Evolutionary conservation across 345 rosid genomes (phyloP).

Genomic region (Lagerstroemia speciosa): DNA sequence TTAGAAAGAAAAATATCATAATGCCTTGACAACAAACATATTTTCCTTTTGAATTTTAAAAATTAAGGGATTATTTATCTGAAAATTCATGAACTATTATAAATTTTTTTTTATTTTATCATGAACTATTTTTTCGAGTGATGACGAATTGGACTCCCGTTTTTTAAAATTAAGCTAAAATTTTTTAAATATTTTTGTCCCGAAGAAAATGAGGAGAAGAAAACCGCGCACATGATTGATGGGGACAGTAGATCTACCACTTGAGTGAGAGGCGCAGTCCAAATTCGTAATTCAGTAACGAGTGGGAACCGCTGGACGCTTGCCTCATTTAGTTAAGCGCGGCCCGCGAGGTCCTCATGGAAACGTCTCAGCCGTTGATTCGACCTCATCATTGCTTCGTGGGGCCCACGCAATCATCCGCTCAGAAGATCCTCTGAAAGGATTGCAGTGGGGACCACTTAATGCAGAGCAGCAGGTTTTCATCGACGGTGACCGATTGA

Average conservation of each 20-base stretch:
- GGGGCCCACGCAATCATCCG: not conserved
- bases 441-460: constrained; percentile 1
- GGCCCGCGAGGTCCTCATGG: not conserved
- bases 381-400: not conserved
- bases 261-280: not conserved
- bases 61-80: too few species aligned
- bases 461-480: not conserved
- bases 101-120: not conserved
- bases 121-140: too few species aligned
- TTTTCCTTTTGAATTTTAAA: not conserved
- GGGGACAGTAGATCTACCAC: constrained; percentile 12
- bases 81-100: too few species aligned
- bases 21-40: not conserved
- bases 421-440: not conserved
- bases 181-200: too few species aligned
- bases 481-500: not conserved
- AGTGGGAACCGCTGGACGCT: not conserved
- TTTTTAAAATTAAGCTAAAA: too few species aligned
- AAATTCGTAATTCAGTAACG: too few species aligned
- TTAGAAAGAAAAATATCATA: too few species aligned
- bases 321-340: not conserved
- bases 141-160: too few species aligned
- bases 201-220: not conserved
- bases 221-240: constrained; percentile 8
- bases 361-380: not conserved